These are phyloP conservation scores for Parastagonospora avenae DNA, from an alignment of 2,329 filamentous ascomycete species.

Conservation along the genomic window DNA sequence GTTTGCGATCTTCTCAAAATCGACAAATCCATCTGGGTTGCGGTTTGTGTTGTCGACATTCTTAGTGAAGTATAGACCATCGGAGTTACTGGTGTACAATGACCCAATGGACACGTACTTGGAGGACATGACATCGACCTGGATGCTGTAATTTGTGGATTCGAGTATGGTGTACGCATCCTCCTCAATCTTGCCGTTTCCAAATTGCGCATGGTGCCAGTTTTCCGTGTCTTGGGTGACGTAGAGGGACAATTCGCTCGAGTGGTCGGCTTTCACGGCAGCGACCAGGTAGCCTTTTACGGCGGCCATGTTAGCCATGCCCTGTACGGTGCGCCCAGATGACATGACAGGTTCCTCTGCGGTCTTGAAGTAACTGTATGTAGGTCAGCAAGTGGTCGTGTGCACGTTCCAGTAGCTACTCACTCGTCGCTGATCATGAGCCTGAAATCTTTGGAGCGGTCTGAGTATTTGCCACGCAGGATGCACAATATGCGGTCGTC, in stretches of 20 bases:
- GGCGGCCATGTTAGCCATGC: conserved; percentile 78
- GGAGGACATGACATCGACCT: conserved; percentile 86
- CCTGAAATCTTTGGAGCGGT: conserved; percentile 74
- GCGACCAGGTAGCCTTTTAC: conserved; percentile 88
- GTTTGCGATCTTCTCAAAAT: conserved; percentile 91
- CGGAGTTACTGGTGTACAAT: conserved; percentile 94
- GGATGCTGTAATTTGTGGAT: conserved; percentile 96
- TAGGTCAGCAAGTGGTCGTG: conserved; percentile 16
- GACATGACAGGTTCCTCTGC: conserved; percentile 77
- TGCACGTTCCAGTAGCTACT: conserved; percentile 6
- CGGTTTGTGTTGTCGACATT: conserved; percentile 94
- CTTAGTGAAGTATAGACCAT: conserved; percentile 92
- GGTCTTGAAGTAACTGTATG: conserved; percentile 67
- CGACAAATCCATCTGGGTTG: conserved; percentile 74
- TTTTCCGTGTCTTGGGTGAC: conserved; percentile 80
- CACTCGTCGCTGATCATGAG: conserved; percentile 77
- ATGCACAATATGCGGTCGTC: conserved; percentile 80
- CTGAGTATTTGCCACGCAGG: conserved; percentile 72
- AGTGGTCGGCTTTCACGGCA: conserved; percentile 77
- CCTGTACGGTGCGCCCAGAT: conserved; percentile 73
- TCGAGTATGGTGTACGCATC: conserved; percentile 91
- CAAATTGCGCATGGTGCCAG: conserved; percentile 93
- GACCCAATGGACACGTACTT: conserved; percentile 75
- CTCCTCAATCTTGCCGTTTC: conserved; percentile 81
- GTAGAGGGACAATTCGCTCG: conserved; percentile 89